Base-by-base conservation (phyloP, 805 yeast genomes). In the Isabelozyma heimii region DNA sequence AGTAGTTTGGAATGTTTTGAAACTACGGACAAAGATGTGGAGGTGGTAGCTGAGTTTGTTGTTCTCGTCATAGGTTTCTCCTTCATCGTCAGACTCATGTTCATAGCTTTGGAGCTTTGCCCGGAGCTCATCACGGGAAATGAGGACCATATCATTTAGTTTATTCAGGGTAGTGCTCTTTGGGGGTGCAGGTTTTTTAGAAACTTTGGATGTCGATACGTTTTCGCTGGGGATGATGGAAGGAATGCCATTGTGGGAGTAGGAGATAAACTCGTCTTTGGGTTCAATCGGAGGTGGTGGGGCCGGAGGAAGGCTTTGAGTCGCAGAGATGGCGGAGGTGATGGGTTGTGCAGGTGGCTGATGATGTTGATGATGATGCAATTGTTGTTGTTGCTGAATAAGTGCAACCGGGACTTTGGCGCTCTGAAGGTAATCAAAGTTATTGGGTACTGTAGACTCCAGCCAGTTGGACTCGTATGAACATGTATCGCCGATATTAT, bases 401-500 rank as follows among this genome's bases (percentile, higher is more conserved):
- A 43, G 16, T 7, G 26, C 43, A n/a, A 43, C 27, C 10, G 50
- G 46, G 8, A 26, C 38, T 24, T 26, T 15, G 15, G 50, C 46
- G 17, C 45, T 42, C 5, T 20, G 28, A 13, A 20, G 7, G 38
- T 37, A 39, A 10, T 20, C 42, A 12, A 30, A 30, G 35, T 30
- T 30, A 13, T 13, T 30, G 35, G 35, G 10, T 4, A 9, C 16
- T 9, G 40, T 14, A n/a, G 27, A 20, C 37, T 16, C 27, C 9
- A 24, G 47, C 43, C 47, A 40, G 15, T 33, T 47, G 16, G 37
- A 43, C n/a, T 27, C 58, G 44, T 56, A 57, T 9, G 42, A 27
- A 45, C 61, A 58, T 30, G 46, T 30, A 15, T 48, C 30, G 3
- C 40, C 63, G 5, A 59, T 65, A 42, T 60, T 57, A 40, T 60